Base-by-base conservation (phyloP, 352 stramenopile genomes). In the Pythium dissimile region DNA sequence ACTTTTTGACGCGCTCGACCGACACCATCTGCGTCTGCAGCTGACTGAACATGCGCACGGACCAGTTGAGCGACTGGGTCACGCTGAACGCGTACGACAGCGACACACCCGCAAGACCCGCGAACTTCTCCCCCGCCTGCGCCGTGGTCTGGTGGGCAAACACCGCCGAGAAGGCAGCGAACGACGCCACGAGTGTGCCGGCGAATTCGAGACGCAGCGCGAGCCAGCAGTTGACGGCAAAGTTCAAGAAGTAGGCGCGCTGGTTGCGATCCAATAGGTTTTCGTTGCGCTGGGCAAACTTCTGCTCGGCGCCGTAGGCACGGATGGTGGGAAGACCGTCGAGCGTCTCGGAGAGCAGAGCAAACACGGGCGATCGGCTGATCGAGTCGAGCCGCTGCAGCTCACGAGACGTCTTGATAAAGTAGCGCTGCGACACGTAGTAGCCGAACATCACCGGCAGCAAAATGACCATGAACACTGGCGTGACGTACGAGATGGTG, bases 351-450 rank as follows among this genome's bases (percentile, higher is more conserved):
- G 83, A 86, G n/a, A 99, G 70, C 59, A 98, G 71, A 7, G 88
- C 84, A 67, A 98, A 99, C n/a, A 99, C 89, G n/a, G 97, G 97
- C 31, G 90, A 90, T 16, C 82, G 77, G 41, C 68, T 88, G 64
- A 99, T 84, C 2, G 89, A 96, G 61, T 99, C 97, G 32, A 99
- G 81, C 23, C 97, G 84, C 73, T 99, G 97, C 6, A 99, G 70
- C 58, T 99, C 96, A 18, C 84, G 77, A 53, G 88, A 86, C 3
- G 78, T 92, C 49, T 81, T 80, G 59, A 98, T 88, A 59, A 97
- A 98, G 62, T 98, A 98, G 20, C 92, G 91, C 71, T 88, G 77
- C 1, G 77, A 80, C 16, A 67, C 54, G 62, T 86, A 86, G 61
- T 84, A 88, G 7, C 72, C 73, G 23, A 85, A 54, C 11, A 82